phyloP scores from a whole-genome alignment of 1,284 basidiomycete genomes.

The Tilletia setariae region DNA sequence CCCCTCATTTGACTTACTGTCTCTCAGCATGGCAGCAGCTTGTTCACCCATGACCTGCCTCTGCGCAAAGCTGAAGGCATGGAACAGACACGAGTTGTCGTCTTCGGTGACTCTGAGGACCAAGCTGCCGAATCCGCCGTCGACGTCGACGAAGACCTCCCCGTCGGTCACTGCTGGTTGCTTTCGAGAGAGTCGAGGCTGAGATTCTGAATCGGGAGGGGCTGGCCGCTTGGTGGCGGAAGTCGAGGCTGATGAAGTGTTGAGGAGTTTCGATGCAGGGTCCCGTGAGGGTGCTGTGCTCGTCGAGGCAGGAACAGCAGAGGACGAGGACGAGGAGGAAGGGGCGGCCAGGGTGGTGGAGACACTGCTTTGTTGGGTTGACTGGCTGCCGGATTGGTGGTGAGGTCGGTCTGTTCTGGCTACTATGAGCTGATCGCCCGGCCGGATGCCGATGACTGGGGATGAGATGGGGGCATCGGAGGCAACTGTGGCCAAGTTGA shows the following conservation, averaged over 20 bases:
- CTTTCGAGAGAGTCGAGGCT: background rate
- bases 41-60: slow-evolving; percentile 13
- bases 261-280: background rate
- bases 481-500: background rate
- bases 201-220: background rate
- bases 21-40: background rate
- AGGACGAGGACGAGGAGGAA: background rate
- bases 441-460: background rate
- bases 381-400: background rate
- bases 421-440: background rate
- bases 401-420: background rate
- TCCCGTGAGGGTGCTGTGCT: background rate
- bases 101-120: slow-evolving; percentile 13
- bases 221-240: background rate
- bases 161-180: slow-evolving; percentile 1
- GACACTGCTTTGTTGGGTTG: background rate
- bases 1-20: background rate
- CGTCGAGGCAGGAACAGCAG: background rate
- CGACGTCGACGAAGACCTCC: slow-evolving; percentile 7
- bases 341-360: background rate
- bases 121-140: slow-evolving; percentile 2
- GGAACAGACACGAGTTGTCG: slow-evolving; percentile 11
- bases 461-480: background rate
- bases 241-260: background rate
- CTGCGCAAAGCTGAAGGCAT: slow-evolving; percentile 11